These are phyloP conservation scores for Hypoxylon lienhwacheense DNA, from an alignment of 495 filamentous ascomycete genomes.

Conservation along the genomic window DNA sequence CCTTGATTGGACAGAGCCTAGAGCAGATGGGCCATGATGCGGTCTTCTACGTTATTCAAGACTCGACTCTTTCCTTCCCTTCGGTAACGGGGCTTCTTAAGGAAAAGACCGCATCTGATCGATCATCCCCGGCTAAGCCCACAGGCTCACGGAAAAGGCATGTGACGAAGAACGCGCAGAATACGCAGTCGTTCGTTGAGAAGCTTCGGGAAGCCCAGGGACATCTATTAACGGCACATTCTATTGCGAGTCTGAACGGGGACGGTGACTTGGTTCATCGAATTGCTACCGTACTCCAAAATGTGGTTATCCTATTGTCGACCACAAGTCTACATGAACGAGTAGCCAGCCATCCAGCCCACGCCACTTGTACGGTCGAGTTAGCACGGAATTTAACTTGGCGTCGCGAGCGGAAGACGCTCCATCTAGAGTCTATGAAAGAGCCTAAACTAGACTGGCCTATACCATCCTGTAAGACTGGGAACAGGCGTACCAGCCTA, in stretches of 20 bases:
- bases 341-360: conserved; percentile 53
- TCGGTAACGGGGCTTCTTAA: conserved; percentile 50
- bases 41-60: conserved; percentile 83
- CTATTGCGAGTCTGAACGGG: conserved; percentile 53
- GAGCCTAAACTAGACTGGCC: conserved; percentile 39
- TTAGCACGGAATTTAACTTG: conserved; percentile 62
- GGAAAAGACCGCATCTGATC: conserved; percentile 27
- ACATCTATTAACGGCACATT: conserved; percentile 57
- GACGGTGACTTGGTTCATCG: conserved; percentile 54
- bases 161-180: conserved; percentile 25
- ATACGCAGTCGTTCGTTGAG: conserved; percentile 54
- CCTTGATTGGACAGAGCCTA: conserved; percentile 61
- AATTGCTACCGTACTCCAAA: conserved; percentile 61
- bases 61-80: conserved; percentile 86
- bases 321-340: conserved; percentile 49
- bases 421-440: conserved; percentile 43
- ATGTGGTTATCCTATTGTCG: conserved; percentile 66
- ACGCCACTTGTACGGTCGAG: conserved; percentile 64
- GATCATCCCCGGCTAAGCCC: conserved; percentile 28
- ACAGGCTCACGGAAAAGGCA: conserved; percentile 37
- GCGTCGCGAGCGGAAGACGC: conserved; percentile 59
- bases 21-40: conserved; percentile 75
- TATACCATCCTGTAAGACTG: conserved; percentile 24
- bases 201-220: conserved; percentile 64
- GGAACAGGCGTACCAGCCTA: conserved; percentile 40